A percentile compares a stretch with the other conserved stretches of the same genome.
Evolutionary conservation across 2,329 filamentous ascomycete genomes (phyloP).

Genomic region (Dendryphion nanum): DNA sequence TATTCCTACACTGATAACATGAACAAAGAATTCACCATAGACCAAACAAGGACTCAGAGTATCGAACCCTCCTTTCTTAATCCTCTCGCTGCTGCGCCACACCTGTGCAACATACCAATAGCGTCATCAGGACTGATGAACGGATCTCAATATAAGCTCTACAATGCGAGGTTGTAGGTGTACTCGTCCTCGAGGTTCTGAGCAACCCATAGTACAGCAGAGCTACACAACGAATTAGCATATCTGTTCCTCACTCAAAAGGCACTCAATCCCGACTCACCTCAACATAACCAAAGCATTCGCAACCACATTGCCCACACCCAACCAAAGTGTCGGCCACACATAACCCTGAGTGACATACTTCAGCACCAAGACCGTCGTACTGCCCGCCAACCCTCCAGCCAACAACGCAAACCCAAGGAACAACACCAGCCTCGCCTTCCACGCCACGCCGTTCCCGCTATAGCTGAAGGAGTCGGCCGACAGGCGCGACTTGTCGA

Average conservation of each 20-base stretch:
- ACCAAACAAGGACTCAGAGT: no score
- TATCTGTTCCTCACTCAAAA: no score
- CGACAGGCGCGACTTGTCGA: constrained; percentile 65
- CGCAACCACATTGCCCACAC: constrained; percentile 64
- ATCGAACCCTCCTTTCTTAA: no score
- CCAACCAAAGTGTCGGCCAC: constrained; percentile 65
- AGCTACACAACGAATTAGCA: constrained; percentile 43
- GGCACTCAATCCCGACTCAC: constrained; percentile 42
- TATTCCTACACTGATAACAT: no score
- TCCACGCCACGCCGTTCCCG: constrained; percentile 68
- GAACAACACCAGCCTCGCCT: constrained; percentile 66
- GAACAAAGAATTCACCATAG: no score
- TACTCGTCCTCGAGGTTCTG: constrained; percentile 75
- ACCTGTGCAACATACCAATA: no score
- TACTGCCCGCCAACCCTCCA: constrained; percentile 64
- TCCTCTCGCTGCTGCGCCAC: no score
- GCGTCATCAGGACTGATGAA: no score
- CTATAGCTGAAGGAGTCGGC: constrained; percentile 65
- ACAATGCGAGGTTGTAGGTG: constrained; percentile 67
- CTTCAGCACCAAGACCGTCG: constrained; percentile 67
- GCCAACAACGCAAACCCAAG: constrained; percentile 68
- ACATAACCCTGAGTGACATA: constrained; percentile 61
- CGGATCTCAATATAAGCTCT: constrained; percentile 1
- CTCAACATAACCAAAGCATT: constrained; percentile 67
- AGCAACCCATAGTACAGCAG: constrained; percentile 65